Base-by-base conservation (phyloP, 2,329 filamentous ascomycete genomes). In the Colletotrichum tofieldiae region DNA sequence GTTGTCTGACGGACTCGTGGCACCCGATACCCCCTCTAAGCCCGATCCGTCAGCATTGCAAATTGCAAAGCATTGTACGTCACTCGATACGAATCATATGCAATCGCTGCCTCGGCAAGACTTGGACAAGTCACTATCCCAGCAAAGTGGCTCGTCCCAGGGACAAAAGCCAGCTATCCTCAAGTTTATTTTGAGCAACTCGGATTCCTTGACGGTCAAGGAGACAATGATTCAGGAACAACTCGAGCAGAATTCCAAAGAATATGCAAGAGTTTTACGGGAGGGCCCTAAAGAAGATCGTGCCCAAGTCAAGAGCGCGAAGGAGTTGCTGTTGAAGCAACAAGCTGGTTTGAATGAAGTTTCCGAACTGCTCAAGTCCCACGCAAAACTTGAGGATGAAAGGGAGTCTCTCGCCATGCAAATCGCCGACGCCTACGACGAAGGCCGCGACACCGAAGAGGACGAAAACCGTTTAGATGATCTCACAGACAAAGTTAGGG, bases 381-480 rank as follows among this genome's bases (percentile, higher is more conserved):
- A 86, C 70, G 80, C 81, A 55, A 76, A 80, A 3, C 78, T 90
- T 16, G 80, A 80, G 51, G 78, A 79, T 20, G 83, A 86, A 73
- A 83, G 84, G 55, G 85, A 90, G 70, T 77, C 80, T 7, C 78
- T 90, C 29, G 81, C 87, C 0, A 78, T 84, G 58, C 81, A 83
- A 62, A 84, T 90, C 60, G 82, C 83, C 3, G 81, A 86, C 68
- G 86, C 86, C 0, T 91, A 89, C 72, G 84, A 83, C 18, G 83
- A 87, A 12, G 84, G 84, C 32, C 77, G 86, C 18, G 85, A 90
- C 59, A 90, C 86, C 1, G 84, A 86, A 2, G 84, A 86, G 12
- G 86, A 88, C 29, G 88, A 90, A 75, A 76, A 78, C 43, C 83
- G 81, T 51, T 79, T 90, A 11, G 87, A 89, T 70, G 81, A 85